Evolutionary conservation across 1,284 basidiomycete genomes (phyloP), one percentile per base, ranked within the genome.

Genomic region (Meripilus lineatus): DNA sequence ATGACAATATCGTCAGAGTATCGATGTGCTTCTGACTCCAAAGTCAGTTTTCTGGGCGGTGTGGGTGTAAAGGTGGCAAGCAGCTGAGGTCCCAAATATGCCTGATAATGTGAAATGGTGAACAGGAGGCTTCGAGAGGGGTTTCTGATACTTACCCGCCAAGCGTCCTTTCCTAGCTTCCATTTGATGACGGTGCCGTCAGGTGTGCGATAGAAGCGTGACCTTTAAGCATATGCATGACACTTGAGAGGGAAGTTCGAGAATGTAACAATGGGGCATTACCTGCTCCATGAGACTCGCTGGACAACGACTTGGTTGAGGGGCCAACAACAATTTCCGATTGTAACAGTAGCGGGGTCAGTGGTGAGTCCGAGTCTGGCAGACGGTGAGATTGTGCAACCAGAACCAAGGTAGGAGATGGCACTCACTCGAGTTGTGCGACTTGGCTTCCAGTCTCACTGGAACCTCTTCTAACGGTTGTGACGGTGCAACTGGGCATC

Each of bases 401-500:
- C 24, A 17, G 21, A 22, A 24, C n/a, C 17, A 23, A 40, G n/a
- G 20, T 24, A 35, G 17, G 15, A 23, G 4, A 24, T 30, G 4
- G 21, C 22, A 54, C 54, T 52, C 41, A 60, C 58, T 61, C 56
- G n/a, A 61, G 48, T 38, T 52, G 48, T 8, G 58, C 59, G 23
- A 61, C 47, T 5, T 55, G 22, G 15, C 50, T 46, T 4, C 56
- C 58, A 15, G 52, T 50, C 23, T 53, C 54, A 14, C 33, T 38
- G 37, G 45, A 5, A 8, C 56, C 57, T 32, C 58, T 45, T 34
- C 58, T 41, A 11, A 61, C 45, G 17, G 40, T 57, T 21, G 58
- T 59, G 32, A 57, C 49, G 17, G 45, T 50, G 22, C 44, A 48
- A 30, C 43, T 52, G 17, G 58, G 52, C 51, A 58, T 58, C 56